These are phyloP conservation scores for Chloris gayana DNA, from an alignment of 176 grass and related monocot species.

Conservation along the genomic window DNA sequence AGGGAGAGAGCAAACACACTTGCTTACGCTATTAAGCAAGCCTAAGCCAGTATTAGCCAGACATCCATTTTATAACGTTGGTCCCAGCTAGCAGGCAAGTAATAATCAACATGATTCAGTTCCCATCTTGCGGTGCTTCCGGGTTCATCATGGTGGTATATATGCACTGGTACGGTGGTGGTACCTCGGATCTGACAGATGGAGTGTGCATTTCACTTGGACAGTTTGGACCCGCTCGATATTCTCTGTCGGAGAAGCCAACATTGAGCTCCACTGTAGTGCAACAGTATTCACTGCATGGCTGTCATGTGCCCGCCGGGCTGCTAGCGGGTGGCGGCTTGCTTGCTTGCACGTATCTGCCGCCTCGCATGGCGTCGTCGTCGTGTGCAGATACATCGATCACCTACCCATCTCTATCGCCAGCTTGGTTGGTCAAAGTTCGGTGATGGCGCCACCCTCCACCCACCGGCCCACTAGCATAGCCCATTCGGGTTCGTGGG, in stretches of 20 bases:
- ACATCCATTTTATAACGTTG: too few species aligned
- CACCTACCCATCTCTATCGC: not conserved
- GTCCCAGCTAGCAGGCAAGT: too few species aligned
- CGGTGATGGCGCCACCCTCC: not conserved
- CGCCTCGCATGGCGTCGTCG: not conserved
- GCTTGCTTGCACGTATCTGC: slow-evolving; percentile 40
- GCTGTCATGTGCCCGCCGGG: slow-evolving; percentile 13
- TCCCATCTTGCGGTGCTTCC: not conserved
- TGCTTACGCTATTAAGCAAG: too few species aligned
- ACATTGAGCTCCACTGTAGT: not conserved
- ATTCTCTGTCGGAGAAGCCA: not conserved
- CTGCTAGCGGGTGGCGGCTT: not conserved
- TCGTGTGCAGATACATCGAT: not conserved
- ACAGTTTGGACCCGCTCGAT: not conserved
- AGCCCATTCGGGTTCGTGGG: not conserved
- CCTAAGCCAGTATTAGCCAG: too few species aligned
- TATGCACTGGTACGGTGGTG: too few species aligned
- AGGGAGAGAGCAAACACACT: not conserved
- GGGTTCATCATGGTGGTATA: not conserved
- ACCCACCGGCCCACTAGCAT: not conserved
- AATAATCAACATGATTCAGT: too few species aligned
- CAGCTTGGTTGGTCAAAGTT: not conserved
- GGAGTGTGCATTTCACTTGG: not conserved
- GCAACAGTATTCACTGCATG: not conserved
- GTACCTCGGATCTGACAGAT: not conserved